Evolutionary conservation across 2,329 filamentous ascomycete species (phyloP).

Genomic region (Xylariaceae sp.): DNA sequence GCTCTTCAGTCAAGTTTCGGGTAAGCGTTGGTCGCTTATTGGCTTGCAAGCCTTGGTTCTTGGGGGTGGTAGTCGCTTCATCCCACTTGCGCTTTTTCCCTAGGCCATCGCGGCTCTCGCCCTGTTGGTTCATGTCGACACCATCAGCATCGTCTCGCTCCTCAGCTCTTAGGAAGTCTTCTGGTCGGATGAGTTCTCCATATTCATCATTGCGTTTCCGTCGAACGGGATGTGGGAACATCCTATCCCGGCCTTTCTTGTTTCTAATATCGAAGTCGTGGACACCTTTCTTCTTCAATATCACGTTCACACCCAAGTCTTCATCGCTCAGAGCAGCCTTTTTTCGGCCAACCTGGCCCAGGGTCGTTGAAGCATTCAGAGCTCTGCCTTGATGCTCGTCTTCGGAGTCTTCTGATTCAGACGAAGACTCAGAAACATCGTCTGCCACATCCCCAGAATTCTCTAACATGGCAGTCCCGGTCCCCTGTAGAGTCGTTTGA

Average conservation of each 20-base stretch:
- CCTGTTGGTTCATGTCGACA: constrained; percentile 53
- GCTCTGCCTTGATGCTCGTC: constrained; percentile 88
- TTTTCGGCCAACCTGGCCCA: constrained; percentile 78
- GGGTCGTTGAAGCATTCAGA: constrained; percentile 79
- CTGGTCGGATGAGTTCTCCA: constrained; percentile 86
- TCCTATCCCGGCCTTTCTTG: constrained; percentile 86
- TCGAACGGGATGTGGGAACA: constrained; percentile 83
- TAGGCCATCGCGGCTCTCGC: constrained; percentile 57
- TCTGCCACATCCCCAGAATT: constrained; percentile 70
- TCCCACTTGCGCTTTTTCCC: constrained; percentile 96
- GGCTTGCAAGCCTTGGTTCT: constrained; percentile 40
- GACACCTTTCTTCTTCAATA: constrained; percentile 84
- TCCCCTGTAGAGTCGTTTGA: constrained; percentile 72
- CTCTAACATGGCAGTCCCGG: constrained; percentile 65
- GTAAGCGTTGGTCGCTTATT: constrained; percentile 58
- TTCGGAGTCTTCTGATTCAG: constrained; percentile 83
- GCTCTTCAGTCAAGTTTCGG: constrained; percentile 42
- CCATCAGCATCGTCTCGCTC: constrained; percentile 75
- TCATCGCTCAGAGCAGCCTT: constrained; percentile 85
- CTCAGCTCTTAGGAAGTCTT: constrained; percentile 90
- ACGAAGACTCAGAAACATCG: constrained; percentile 81
- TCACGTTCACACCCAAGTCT: constrained; percentile 85
- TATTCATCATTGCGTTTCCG: constrained; percentile 83
- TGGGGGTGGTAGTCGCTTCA: constrained; percentile 50
- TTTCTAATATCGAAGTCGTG: constrained; percentile 89